phyloP scores from a whole-genome alignment of 345 rosid genomes.

The Turritis glabra region DNA sequence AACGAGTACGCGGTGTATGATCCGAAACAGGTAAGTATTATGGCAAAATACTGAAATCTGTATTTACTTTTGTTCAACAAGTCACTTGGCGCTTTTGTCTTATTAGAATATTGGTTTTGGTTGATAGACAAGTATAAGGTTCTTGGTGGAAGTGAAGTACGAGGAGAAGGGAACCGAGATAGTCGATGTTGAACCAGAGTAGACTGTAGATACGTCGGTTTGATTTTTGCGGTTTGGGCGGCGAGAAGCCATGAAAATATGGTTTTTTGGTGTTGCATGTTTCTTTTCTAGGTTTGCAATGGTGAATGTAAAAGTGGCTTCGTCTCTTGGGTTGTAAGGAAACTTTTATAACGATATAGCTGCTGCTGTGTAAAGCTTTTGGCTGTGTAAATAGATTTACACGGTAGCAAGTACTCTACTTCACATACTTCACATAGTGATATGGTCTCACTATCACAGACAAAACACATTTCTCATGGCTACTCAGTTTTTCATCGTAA shows the following conservation, averaged over 20 bases:
- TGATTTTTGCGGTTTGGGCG: neutral
- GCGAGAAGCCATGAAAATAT: conserved; percentile 1
- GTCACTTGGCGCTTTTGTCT: neutral
- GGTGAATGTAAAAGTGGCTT: conserved; percentile 1
- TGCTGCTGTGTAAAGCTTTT: conserved; percentile 24
- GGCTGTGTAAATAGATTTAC: conserved; percentile 13
- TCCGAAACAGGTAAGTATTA: conserved; percentile 56
- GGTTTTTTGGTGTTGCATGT: conserved; percentile 20
- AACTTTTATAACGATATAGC: neutral
- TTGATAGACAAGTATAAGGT: conserved; percentile 61
- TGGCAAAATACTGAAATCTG: too few species aligned
- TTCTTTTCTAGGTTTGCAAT: neutral
- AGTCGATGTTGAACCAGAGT: conserved; percentile 32
- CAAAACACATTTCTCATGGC: too few species aligned
- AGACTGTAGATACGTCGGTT: neutral
- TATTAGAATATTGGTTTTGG: neutral
- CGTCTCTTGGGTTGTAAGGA: conserved; percentile 1
- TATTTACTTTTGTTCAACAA: neutral
- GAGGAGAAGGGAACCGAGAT: conserved; percentile 52
- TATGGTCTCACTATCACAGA: too few species aligned
- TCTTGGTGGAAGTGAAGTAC: conserved; percentile 71
- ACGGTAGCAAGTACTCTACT: neutral
- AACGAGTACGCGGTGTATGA: conserved; percentile 83
- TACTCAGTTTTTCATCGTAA: too few species aligned
- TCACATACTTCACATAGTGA: too few species aligned